A percentile compares a stretch with the other conserved stretches of the same genome.
Conservation (phyloP, 768 basidiomycete genomes). For the Boletus rufocinnamomeus region DNA sequence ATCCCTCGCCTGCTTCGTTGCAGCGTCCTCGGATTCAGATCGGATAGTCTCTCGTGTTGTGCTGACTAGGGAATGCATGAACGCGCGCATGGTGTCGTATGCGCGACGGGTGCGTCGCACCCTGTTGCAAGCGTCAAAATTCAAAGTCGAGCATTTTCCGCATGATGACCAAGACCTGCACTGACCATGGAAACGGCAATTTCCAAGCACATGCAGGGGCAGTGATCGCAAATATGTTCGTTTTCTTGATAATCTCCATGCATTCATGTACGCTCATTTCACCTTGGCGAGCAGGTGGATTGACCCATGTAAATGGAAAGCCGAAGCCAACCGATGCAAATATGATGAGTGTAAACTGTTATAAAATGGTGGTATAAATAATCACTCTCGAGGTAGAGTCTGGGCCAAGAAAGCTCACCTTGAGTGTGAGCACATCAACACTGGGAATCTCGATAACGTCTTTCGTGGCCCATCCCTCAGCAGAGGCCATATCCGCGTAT, state of each 20-base stretch:
- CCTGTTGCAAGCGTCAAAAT: slow-evolving; percentile 9
- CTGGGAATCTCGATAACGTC: slow-evolving; percentile 17
- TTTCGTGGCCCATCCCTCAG: slow-evolving; percentile 22
- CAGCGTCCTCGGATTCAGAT: slow-evolving; percentile 5
- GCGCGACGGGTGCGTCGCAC: slow-evolving; percentile 21
- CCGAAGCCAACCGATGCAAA: too few species aligned
- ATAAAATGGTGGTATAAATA: not conserved
- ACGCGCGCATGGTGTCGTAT: slow-evolving; percentile 24
- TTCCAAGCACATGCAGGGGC: slow-evolving; percentile 29
- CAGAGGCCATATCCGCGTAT: slow-evolving; percentile 22
- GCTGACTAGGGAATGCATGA: slow-evolving; percentile 20
- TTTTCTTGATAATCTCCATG: slow-evolving; percentile 17
- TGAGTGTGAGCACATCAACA: slow-evolving; percentile 21
- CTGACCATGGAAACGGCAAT: slow-evolving; percentile 23
- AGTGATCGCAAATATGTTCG: slow-evolving; percentile 14
- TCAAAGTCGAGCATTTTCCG: too few species aligned
- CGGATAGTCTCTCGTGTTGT: slow-evolving; percentile 11
- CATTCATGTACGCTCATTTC: slow-evolving; percentile 26
- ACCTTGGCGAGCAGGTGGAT: slow-evolving; percentile 15
- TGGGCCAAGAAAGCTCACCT: slow-evolving; percentile 10
- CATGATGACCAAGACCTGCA: not conserved
- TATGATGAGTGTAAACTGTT: slow-evolving; percentile 24
- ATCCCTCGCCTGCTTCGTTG: slow-evolving; percentile 15
- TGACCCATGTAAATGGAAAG: slow-evolving; percentile 24
- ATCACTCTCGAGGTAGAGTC: not conserved